Percentiles rank a stretch among this genome's conserved stretches.
Evolutionary conservation across 441 rosid genomes (phyloP).

Genomic region (Pelargonium myrrhifolium): DNA sequence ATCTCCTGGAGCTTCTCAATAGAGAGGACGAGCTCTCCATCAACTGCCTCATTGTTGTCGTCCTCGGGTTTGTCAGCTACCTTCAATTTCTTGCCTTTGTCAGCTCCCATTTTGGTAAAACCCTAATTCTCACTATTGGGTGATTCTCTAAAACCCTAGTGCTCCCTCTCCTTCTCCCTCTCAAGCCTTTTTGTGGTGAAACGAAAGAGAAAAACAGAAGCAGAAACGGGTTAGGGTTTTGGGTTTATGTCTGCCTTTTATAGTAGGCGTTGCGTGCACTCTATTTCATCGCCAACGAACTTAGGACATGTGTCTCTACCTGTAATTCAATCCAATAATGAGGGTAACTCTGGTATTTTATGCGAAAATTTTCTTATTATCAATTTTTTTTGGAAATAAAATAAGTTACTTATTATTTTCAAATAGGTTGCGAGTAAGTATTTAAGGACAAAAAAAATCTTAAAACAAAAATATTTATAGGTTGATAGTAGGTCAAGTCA

Average conservation of each 20-base stretch:
- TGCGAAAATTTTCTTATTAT: no score
- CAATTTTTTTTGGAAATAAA: no score
- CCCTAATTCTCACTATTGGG: neutral
- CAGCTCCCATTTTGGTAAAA: conserved; percentile 49
- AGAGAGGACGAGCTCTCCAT: conserved; percentile 68
- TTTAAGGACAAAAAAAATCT: no score
- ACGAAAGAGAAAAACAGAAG: conserved; percentile 19
- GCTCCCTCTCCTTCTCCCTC: neutral
- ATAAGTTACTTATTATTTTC: no score
- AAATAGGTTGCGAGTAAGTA: no score
- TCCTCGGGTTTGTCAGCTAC: conserved; percentile 51
- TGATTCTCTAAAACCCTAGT: conserved; percentile 12
- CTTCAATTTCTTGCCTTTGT: conserved; percentile 77
- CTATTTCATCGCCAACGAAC: no score
- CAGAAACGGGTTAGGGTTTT: conserved; percentile 50
- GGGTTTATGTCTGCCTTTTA: conserved; percentile 27
- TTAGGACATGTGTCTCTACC: no score
- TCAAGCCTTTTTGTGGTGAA: conserved; percentile 12
- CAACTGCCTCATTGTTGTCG: conserved; percentile 57
- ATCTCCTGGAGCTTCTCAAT: conserved; percentile 95
- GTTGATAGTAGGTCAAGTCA: no score
- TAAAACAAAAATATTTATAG: no score
- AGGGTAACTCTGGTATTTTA: no score
- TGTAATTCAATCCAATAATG: no score
- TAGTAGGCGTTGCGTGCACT: no score